These are phyloP conservation scores for Sarocladiaceae sp. DNA, from an alignment of 2,329 filamentous ascomycete genomes.

Conservation along the genomic window DNA sequence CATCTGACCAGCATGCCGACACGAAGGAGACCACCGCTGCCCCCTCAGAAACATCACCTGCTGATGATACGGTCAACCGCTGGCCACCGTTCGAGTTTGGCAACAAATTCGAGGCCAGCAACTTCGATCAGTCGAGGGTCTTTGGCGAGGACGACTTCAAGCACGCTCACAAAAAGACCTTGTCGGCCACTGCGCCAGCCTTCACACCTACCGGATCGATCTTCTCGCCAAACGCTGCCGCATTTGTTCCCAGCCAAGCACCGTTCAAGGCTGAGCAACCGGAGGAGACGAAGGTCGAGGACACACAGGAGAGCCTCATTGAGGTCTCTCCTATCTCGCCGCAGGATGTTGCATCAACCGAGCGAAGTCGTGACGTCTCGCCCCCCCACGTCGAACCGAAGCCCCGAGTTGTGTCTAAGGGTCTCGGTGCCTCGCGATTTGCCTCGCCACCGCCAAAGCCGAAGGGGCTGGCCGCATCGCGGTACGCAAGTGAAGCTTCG, in stretches of 20 bases:
- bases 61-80: conserved; percentile 38
- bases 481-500: conserved; percentile 35
- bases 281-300: conserved; percentile 17
- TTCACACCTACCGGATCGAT: conserved; percentile 47
- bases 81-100: conserved; percentile 56
- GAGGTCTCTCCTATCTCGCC: conserved; percentile 1
- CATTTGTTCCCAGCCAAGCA: conserved; percentile 19
- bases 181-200: conserved; percentile 65
- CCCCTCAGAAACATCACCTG: conserved; percentile 46
- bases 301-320: not conserved
- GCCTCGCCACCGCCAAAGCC: conserved; percentile 37
- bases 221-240: conserved; percentile 14
- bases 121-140: conserved; percentile 46
- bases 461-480: conserved; percentile 36
- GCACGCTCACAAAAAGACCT: conserved; percentile 39
- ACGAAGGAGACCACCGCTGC: conserved; percentile 46
- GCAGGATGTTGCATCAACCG: not conserved
- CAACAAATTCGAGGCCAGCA: conserved; percentile 37
- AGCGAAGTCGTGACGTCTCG: conserved; percentile 6
- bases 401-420: conserved; percentile 16
- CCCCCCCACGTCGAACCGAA: conserved; percentile 2
- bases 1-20: conserved; percentile 42
- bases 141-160: conserved; percentile 33
- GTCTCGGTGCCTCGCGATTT: conserved; percentile 41
- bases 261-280: conserved; percentile 13